Percentiles rank a stretch among this genome's conserved stretches.
phyloP scores from a whole-genome alignment of 2,329 filamentous ascomycete species.

The Orbilia quercus region DNA sequence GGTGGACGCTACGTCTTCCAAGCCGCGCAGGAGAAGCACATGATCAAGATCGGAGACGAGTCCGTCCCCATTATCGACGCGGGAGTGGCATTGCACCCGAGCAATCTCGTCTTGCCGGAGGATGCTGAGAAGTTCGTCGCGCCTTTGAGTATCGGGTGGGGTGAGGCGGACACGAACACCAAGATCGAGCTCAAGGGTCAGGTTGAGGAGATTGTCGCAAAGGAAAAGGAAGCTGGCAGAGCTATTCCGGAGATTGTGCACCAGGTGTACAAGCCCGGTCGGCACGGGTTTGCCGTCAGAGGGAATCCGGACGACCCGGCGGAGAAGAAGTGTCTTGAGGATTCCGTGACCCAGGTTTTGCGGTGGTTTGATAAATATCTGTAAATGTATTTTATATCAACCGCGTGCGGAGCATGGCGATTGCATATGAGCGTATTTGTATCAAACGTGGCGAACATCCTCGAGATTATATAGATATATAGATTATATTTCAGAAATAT shows the following conservation, averaged over 20 bases:
- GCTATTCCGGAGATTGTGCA: conserved; percentile 61
- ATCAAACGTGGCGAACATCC: too few relatives aligned
- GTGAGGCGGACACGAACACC: conserved; percentile 60
- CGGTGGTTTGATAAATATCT: conserved; percentile 63
- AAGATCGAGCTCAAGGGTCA: conserved; percentile 61
- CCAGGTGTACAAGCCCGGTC: conserved; percentile 61
- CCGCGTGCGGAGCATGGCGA: too few relatives aligned
- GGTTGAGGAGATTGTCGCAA: conserved; percentile 61
- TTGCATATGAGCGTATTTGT: too few relatives aligned
- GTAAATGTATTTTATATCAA: neutral
- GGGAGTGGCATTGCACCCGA: conserved; percentile 63
- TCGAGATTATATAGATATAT: too few relatives aligned
- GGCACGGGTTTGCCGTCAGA: conserved; percentile 63
- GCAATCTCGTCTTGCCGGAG: conserved; percentile 62
- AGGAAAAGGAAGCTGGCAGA: conserved; percentile 58
- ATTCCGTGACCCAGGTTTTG: conserved; percentile 61
- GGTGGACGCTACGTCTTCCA: conserved; percentile 62
- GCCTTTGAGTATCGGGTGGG: conserved; percentile 62
- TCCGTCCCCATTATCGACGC: conserved; percentile 63
- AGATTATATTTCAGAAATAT: too few relatives aligned
- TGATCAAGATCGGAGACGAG: conserved; percentile 62
- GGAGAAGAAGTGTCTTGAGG: conserved; percentile 62
- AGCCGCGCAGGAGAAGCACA: conserved; percentile 61
- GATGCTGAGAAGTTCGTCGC: conserved; percentile 62
- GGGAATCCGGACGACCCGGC: conserved; percentile 63